phyloP scores from a whole-genome alignment of 1,284 basidiomycete species.

The Puccinia triticina region DNA sequence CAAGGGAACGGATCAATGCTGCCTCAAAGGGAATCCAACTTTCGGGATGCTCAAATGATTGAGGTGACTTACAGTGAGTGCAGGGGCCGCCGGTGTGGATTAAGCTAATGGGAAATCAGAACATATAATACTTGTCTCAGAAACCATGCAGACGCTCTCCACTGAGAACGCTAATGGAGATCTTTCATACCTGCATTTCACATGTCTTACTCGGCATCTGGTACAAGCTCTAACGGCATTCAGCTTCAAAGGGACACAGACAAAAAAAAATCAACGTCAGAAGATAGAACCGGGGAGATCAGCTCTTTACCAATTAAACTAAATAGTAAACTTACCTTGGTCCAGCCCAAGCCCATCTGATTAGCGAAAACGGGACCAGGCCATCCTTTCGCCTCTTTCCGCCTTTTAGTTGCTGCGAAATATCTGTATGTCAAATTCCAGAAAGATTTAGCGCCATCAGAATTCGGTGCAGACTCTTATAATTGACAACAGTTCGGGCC shows the following conservation, averaged over 20 bases:
- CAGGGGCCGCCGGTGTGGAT: slow-evolving; percentile 38
- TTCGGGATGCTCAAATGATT: background rate
- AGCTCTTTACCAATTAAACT: background rate
- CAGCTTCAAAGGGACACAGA: background rate
- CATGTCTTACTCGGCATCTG: slow-evolving; percentile 37
- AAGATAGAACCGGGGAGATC: background rate
- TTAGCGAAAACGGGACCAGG: slow-evolving; percentile 43
- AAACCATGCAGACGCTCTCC: background rate
- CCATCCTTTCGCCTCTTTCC: slow-evolving; percentile 27
- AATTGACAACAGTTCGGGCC: background rate
- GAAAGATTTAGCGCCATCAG: background rate
- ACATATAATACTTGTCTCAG: background rate
- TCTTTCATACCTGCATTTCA: slow-evolving; percentile 38
- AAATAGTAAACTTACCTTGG: slow-evolving; percentile 26
- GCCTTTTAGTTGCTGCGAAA: slow-evolving; percentile 3
- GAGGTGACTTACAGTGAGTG: slow-evolving; percentile 35
- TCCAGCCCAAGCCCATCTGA: slow-evolving; percentile 37
- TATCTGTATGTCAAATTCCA: background rate
- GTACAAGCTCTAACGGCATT: slow-evolving; percentile 42
- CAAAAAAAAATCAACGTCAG: background rate
- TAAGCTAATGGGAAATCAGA: slow-evolving; percentile 1
- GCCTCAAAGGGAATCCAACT: no score
- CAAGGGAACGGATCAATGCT: background rate
- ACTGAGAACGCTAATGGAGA: slow-evolving; percentile 21
- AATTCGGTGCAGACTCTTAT: background rate